Conservation (phyloP, 495 filamentous ascomycete species). For the Penicillium lividum region DNA sequence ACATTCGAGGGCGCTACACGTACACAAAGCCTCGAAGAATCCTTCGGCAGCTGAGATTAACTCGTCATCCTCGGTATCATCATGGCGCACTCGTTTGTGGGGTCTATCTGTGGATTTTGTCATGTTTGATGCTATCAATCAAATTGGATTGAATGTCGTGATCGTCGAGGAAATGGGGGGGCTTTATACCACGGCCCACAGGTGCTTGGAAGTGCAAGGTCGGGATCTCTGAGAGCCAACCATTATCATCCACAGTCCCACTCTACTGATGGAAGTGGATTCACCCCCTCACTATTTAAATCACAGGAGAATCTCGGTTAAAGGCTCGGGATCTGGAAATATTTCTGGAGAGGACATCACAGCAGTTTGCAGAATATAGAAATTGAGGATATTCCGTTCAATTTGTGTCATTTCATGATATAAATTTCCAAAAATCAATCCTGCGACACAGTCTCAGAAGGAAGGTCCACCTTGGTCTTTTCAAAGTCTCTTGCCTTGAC, state of each 20-base stretch:
- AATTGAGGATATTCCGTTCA: no score
- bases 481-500: slow-evolving; percentile 33
- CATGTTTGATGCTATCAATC: not conserved
- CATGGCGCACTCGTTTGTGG: not conserved
- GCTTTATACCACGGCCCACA: not conserved
- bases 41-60: slow-evolving; percentile 23
- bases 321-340: no score
- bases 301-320: no score
- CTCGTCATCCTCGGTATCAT: not conserved
- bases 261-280: not conserved
- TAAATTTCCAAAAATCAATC: not conserved
- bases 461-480: slow-evolving; percentile 12
- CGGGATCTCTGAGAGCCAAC: not conserved
- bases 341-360: no score
- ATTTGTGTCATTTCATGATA: no score
- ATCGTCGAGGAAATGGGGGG: not conserved
- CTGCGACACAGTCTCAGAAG: slow-evolving; percentile 2
- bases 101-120: not conserved
- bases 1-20: not conserved
- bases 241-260: not conserved
- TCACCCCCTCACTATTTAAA: not conserved
- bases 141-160: not conserved
- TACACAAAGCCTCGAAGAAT: slow-evolving; percentile 28
- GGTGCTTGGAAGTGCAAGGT: not conserved
- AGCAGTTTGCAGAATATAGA: no score